Evolutionary conservation across 768 basidiomycete species (phyloP).

Genomic region (Suillus cothurnatus): DNA sequence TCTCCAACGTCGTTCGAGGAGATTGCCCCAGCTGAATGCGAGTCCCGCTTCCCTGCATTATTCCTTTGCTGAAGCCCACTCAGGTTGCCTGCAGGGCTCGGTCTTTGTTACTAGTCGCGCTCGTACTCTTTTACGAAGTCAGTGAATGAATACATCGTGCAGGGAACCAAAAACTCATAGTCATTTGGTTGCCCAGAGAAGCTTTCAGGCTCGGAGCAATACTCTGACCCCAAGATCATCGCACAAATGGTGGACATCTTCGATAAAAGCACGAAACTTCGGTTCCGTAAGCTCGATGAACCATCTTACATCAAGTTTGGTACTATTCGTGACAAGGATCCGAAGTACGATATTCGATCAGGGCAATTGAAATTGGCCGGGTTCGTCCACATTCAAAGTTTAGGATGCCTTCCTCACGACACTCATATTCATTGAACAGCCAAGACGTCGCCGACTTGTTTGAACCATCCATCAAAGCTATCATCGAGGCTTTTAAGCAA

Average conservation of each 20-base stretch:
- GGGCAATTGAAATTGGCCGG: constrained; percentile 40
- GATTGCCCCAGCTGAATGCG: constrained; percentile 35
- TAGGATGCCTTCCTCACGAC: background rate
- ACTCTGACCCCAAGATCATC: constrained; percentile 31
- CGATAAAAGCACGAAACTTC: constrained; percentile 38
- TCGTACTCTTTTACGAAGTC: constrained; percentile 30
- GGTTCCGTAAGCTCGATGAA: constrained; percentile 38
- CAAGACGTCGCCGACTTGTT: constrained; percentile 42
- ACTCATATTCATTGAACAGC: constrained; percentile 18
- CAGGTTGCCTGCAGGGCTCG: constrained; percentile 42
- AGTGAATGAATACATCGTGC: background rate
- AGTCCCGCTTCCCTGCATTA: background rate
- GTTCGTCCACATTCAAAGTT: constrained; percentile 25
- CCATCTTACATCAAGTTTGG: constrained; percentile 43
- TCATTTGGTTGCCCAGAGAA: constrained; percentile 20
- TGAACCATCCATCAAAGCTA: constrained; percentile 42
- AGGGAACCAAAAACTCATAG: background rate
- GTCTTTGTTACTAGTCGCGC: constrained; percentile 37
- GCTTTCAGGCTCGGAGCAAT: constrained; percentile 29
- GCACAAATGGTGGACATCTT: constrained; percentile 36
- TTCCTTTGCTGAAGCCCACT: background rate
- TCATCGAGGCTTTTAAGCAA: constrained; percentile 34
- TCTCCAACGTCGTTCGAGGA: constrained; percentile 35
- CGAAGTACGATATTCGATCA: constrained; percentile 32
- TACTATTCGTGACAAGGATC: constrained; percentile 35